Evolutionary conservation across 805 yeast genomes (phyloP).

Genomic region (Yarrowia deformans): DNA sequence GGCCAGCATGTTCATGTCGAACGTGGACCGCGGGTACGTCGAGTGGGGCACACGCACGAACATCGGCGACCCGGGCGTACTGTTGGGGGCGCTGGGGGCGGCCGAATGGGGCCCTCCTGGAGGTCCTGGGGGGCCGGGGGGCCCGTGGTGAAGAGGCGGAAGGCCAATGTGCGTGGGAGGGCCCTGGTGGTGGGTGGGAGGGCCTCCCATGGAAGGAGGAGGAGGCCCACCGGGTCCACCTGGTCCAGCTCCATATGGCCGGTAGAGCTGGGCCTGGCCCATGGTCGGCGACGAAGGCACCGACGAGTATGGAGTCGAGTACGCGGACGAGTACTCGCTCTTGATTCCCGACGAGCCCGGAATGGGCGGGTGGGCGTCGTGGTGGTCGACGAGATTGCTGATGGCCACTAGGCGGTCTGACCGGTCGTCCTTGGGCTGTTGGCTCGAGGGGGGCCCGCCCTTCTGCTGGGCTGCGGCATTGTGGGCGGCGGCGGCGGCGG

Average conservation of each 20-base stretch:
- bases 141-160: conserved; percentile 41
- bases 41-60: conserved; percentile 46
- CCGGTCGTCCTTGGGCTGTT: conserved; percentile 29
- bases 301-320: conserved; percentile 44
- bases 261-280: conserved; percentile 39
- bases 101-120: conserved; percentile 47
- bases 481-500: conserved; percentile 41
- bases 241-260: conserved; percentile 8
- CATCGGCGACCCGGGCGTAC: conserved; percentile 50
- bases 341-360: conserved; percentile 42
- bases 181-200: conserved; percentile 32
- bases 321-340: conserved; percentile 44
- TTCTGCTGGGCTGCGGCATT: conserved; percentile 37
- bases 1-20: conserved; percentile 55
- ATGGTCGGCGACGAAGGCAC: conserved; percentile 45
- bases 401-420: conserved; percentile 23
- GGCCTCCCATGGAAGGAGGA: neutral
- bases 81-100: conserved; percentile 55
- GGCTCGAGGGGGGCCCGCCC: neutral
- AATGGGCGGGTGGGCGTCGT: conserved; percentile 41
- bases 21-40: conserved; percentile 43
- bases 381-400: conserved; percentile 38
- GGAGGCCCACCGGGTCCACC: no score
- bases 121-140: neutral
- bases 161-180: conserved; percentile 43